Conservation (phyloP, 2,329 filamentous ascomycete species). For the Cytospora paraplurivora region DNA sequence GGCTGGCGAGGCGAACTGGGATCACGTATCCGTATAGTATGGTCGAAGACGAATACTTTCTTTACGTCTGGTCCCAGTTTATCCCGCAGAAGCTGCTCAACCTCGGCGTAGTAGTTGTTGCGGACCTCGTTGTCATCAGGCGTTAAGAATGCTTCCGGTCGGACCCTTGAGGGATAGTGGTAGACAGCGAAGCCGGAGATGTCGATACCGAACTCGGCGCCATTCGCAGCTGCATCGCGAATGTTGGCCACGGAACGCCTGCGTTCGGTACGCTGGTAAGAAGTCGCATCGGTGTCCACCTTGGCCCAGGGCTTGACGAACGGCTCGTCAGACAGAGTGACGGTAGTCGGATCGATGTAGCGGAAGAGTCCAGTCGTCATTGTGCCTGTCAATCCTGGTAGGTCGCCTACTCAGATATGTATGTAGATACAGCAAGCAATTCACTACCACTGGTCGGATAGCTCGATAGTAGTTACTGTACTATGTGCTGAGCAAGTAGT, state of each 20-base stretch:
- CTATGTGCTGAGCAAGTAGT: too few relatives aligned
- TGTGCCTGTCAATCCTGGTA: not conserved
- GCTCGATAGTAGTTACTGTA: too few relatives aligned
- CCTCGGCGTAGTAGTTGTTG: constrained; percentile 61
- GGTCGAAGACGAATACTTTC: constrained; percentile 70
- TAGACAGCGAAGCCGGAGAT: constrained; percentile 61
- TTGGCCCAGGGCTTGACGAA: constrained; percentile 63
- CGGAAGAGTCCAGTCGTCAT: constrained; percentile 45
- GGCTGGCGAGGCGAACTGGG: constrained; percentile 62
- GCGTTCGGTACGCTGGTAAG: constrained; percentile 51
- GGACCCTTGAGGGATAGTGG: constrained; percentile 52
- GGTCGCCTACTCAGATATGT: not conserved
- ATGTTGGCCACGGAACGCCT: constrained; percentile 56
- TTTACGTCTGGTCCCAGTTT: constrained; percentile 55
- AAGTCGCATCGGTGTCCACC: constrained; percentile 61
- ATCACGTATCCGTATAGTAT: constrained; percentile 64
- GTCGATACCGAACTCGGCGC: constrained; percentile 56
- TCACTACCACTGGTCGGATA: too few relatives aligned
- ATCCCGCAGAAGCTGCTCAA: constrained; percentile 57
- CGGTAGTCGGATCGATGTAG: constrained; percentile 60
- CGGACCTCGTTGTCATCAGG: constrained; percentile 58
- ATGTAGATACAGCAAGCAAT: too few relatives aligned
- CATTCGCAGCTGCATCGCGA: constrained; percentile 43
- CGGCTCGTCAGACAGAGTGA: constrained; percentile 36
- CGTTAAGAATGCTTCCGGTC: constrained; percentile 46